A percentile compares a stretch with the other conserved stretches of the same genome.
phyloP scores from a whole-genome alignment of 805 yeast species.

The Lipomyces orientalis region DNA sequence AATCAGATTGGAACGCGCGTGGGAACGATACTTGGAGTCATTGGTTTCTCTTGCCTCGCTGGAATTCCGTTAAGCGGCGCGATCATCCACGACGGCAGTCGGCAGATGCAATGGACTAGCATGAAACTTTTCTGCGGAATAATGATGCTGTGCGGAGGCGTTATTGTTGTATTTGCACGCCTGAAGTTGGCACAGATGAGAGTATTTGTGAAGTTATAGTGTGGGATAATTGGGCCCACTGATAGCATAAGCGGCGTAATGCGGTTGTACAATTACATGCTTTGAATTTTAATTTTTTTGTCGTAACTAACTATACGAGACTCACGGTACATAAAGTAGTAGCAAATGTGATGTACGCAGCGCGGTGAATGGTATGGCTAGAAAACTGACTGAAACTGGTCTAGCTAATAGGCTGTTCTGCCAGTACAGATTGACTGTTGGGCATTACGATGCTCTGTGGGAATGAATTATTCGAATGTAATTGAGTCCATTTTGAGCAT shows the following conservation, averaged over 20 bases:
- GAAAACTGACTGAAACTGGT: too few relatives aligned
- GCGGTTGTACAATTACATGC: neutral
- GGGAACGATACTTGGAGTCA: slow-evolving; percentile 64
- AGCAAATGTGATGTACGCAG: too few relatives aligned
- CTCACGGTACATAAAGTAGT: too few relatives aligned
- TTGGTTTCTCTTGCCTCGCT: slow-evolving; percentile 54
- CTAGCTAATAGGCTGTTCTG: too few relatives aligned
- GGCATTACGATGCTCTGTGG: too few relatives aligned
- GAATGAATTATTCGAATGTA: too few relatives aligned
- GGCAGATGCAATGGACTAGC: slow-evolving; percentile 9
- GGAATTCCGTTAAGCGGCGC: slow-evolving; percentile 44
- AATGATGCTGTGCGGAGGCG: slow-evolving; percentile 15
- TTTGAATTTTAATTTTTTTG: neutral
- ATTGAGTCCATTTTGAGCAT: too few relatives aligned
- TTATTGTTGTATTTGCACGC: slow-evolving; percentile 6
- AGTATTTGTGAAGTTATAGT: slow-evolving; percentile 11
- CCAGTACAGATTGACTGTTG: too few relatives aligned
- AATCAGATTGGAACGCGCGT: slow-evolving; percentile 49
- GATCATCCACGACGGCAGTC: slow-evolving; percentile 14
- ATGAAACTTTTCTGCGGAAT: slow-evolving; percentile 22
- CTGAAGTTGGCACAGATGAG: slow-evolving; percentile 2
- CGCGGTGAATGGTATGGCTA: too few relatives aligned
- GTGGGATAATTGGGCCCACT: neutral
- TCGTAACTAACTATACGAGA: neutral
- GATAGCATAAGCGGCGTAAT: neutral